Conservation (phyloP, 2,329 filamentous ascomycete species). For the Pezicula neosporulosa region DNA sequence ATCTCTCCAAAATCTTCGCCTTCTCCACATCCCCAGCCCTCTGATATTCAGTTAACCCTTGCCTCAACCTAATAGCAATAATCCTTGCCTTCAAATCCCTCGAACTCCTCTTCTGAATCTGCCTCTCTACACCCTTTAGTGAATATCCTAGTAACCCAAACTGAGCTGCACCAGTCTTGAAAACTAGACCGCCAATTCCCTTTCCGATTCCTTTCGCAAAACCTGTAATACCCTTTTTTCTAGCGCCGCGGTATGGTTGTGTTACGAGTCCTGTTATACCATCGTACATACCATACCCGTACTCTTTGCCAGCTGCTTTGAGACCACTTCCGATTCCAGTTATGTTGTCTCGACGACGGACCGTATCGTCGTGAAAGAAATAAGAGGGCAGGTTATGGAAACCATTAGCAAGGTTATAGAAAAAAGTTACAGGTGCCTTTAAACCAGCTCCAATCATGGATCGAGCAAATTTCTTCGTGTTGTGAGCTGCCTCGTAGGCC, state of each 20-base stretch:
- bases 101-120: conserved; percentile 17
- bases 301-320: conserved; percentile 56
- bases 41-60: conserved; percentile 21
- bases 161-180: conserved; percentile 51
- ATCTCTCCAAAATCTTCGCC: conserved; percentile 31
- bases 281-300: conserved; percentile 60
- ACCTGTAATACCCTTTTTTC: conserved; percentile 50
- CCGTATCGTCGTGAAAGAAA: conserved; percentile 68
- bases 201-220: conserved; percentile 37
- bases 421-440: conserved; percentile 35
- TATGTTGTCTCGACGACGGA: conserved; percentile 50
- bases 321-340: conserved; percentile 63
- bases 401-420: conserved; percentile 61
- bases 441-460: conserved; percentile 10
- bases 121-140: conserved; percentile 21
- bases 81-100: conserved; percentile 16
- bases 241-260: conserved; percentile 54
- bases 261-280: conserved; percentile 59
- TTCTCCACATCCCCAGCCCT: conserved; percentile 34
- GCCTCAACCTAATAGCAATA: conserved; percentile 16
- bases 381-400: conserved; percentile 65
- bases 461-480: conserved; percentile 16
- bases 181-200: conserved; percentile 49
- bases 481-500: conserved; percentile 12
- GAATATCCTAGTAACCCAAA: conserved; percentile 20